Conservation (phyloP, 495 filamentous ascomycete species). For the Aspergillus avenaceus region DNA sequence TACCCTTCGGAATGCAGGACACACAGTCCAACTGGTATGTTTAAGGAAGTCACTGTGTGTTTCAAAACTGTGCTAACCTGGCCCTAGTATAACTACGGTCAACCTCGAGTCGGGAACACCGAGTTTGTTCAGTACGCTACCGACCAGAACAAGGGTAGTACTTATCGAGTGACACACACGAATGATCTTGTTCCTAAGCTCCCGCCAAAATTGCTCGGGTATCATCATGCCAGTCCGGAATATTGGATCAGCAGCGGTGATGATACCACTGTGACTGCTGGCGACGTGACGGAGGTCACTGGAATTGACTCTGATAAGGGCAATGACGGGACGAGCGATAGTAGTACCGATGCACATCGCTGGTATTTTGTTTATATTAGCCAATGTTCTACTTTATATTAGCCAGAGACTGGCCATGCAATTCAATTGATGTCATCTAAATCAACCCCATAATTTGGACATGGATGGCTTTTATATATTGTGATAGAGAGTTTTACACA, state of each 20-base stretch:
- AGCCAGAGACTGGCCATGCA: too few species aligned
- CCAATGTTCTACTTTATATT: too few species aligned
- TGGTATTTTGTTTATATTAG: too few species aligned
- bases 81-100: conserved; percentile 60
- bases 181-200: conserved; percentile 60
- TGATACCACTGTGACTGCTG: conserved; percentile 23
- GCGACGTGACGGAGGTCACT: conserved; percentile 23
- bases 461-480: too few species aligned
- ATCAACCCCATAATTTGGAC: too few species aligned
- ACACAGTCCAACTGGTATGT: conserved; percentile 21
- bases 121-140: conserved; percentile 50
- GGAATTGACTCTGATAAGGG: conserved; percentile 23
- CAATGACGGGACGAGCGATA: conserved; percentile 23
- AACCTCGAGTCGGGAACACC: conserved; percentile 57
- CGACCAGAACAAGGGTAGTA: conserved; percentile 33
- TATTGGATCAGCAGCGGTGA: conserved; percentile 48
- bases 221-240: conserved; percentile 59
- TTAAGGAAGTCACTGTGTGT: not conserved
- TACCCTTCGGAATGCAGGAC: conserved; percentile 45
- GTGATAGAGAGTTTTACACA: too few species aligned
- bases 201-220: conserved; percentile 51
- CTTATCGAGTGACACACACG: conserved; percentile 62
- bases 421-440: too few species aligned
- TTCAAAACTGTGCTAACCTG: too few species aligned
- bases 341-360: conserved; percentile 27